phyloP scores from a whole-genome alignment of 345 rosid species.

The Bruguiera parviflora region DNA sequence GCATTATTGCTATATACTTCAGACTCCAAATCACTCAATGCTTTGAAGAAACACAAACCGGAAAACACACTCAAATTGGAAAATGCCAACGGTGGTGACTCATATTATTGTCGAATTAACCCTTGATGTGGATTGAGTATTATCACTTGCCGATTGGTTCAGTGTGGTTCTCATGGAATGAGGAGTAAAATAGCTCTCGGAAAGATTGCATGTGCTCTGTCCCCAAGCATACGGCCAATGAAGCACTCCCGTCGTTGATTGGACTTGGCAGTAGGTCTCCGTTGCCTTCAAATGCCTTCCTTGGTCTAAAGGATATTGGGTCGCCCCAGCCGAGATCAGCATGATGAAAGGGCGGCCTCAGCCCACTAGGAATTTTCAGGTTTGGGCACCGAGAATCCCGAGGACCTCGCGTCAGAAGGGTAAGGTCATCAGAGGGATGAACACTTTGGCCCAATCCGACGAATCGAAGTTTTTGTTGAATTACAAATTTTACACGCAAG shows the following conservation, averaged over 20 bases:
- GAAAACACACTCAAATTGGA: no score
- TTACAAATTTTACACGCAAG: no score
- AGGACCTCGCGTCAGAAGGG: neutral
- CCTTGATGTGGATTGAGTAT: neutral
- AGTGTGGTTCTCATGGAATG: neutral
- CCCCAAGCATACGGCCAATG: conserved; percentile 8
- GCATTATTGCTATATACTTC: no score
- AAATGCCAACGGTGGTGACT: no score
- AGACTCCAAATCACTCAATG: no score
- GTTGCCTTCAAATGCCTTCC: neutral
- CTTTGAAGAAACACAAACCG: no score
- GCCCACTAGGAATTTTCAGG: conserved; percentile 1
- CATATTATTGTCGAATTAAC: no score
- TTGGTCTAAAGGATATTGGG: neutral
- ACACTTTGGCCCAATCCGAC: no score
- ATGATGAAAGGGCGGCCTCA: neutral
- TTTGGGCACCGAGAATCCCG: neutral
- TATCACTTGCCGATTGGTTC: neutral
- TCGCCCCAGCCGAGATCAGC: conserved; percentile 6
- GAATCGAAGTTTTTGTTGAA: no score
- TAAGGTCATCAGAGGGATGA: no score
- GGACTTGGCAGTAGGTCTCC: neutral
- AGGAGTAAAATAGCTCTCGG: conserved; percentile 10
- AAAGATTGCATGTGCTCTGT: conserved; percentile 12
- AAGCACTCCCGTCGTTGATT: neutral